A percentile compares a stretch with the other conserved stretches of the same genome.
These are phyloP conservation scores for Aleurites moluccanus DNA, from an alignment of 441 rosid genomes.

Conservation along the genomic window DNA sequence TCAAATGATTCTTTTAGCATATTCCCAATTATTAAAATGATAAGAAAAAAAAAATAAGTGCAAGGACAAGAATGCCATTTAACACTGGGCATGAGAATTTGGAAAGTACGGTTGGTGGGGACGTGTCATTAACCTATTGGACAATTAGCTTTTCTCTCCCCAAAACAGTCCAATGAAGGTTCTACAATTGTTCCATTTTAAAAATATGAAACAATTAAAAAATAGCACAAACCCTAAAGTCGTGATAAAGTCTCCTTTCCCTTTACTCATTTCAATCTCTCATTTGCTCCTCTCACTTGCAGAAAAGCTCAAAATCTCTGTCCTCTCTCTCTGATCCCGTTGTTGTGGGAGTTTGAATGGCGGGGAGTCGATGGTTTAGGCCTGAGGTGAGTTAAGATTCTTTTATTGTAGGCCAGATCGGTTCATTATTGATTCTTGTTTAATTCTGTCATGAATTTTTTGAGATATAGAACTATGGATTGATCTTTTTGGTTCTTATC, in stretches of 20 bases:
- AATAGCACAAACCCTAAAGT: too few species aligned
- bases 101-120: too few species aligned
- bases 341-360: constrained; percentile 37
- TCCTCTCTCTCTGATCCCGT: neutral
- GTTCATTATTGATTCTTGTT: neutral
- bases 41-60: neutral
- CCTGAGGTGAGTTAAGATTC: constrained; percentile 57
- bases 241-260: too few species aligned
- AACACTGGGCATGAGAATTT: neutral
- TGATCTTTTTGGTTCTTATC: neutral
- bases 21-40: neutral
- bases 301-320: neutral
- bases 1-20: neutral
- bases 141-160: too few species aligned
- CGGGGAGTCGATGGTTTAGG: constrained; percentile 72
- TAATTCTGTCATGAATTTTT: constrained; percentile 6
- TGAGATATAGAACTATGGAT: neutral
- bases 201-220: too few species aligned
- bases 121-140: too few species aligned
- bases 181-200: too few species aligned
- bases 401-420: neutral
- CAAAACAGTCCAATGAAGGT: too few species aligned
- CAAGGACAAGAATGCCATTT: neutral
- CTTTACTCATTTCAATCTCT: too few species aligned
- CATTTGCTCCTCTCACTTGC: neutral